Conservation (phyloP, 2,329 filamentous ascomycete genomes). For the Fusarium nelsonii region DNA sequence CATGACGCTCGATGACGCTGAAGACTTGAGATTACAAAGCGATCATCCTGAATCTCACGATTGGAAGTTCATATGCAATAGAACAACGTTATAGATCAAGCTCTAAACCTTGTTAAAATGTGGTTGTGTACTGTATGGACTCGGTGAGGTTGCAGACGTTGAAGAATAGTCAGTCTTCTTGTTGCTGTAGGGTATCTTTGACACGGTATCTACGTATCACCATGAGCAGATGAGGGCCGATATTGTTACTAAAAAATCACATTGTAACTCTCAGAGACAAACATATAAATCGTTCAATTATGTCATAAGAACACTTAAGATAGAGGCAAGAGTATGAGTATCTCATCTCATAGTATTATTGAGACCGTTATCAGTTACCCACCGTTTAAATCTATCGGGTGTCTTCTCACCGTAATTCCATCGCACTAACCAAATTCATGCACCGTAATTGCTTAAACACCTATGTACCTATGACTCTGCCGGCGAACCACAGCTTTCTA, state of each 20-base stretch:
- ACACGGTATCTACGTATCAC: background rate
- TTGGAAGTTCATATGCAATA: background rate
- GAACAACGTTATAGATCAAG: background rate
- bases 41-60: background rate
- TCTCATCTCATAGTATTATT: background rate
- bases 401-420: slow-evolving; percentile 1
- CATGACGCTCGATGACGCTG: slow-evolving; percentile 32
- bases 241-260: no score
- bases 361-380: background rate
- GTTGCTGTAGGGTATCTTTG: background rate
- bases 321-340: background rate
- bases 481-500: slow-evolving; percentile 40
- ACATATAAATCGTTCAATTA: no score
- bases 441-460: slow-evolving; percentile 20
- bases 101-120: background rate
- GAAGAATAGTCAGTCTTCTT: background rate
- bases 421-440: slow-evolving; percentile 25
- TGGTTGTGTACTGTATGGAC: no score
- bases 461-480: slow-evolving; percentile 28
- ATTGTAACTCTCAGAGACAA: no score
- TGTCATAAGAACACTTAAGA: no score
- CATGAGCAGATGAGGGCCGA: no score
- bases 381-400: slow-evolving; percentile 12
- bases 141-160: background rate
- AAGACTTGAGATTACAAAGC: slow-evolving; percentile 26